Evolutionary conservation across 2,329 filamentous ascomycete genomes (phyloP).

Genomic region (Gnomoniopsis sp.): DNA sequence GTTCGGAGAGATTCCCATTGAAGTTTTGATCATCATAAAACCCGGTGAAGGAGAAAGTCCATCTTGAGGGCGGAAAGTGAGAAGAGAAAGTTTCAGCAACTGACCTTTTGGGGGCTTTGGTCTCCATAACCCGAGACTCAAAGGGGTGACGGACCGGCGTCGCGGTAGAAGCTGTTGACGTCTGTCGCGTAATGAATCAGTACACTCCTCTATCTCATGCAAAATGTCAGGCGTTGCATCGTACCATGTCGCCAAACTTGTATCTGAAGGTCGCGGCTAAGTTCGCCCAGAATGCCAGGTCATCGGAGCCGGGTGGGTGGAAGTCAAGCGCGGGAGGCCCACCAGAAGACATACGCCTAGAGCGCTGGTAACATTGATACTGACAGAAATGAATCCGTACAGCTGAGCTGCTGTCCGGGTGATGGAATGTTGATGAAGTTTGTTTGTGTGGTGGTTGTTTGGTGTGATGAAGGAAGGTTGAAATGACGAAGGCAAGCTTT

Average conservation of each 20-base stretch:
- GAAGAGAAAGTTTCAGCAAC: constrained; percentile 32
- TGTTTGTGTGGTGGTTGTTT: neutral
- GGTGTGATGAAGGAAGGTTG: neutral
- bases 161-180: constrained; percentile 70
- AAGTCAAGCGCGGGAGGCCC: constrained; percentile 15
- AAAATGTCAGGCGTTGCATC: neutral
- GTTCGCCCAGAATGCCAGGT: constrained; percentile 23
- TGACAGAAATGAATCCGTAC: neutral
- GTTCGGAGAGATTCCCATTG: constrained; percentile 99
- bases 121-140: constrained; percentile 75
- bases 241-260: constrained; percentile 26
- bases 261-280: constrained; percentile 25
- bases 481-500: neutral
- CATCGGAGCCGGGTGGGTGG: constrained; percentile 19
- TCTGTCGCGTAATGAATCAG: constrained; percentile 36
- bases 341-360: constrained; percentile 19
- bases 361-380: constrained; percentile 6
- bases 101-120: constrained; percentile 88
- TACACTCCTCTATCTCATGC: constrained; percentile 6
- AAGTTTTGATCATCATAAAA: constrained; percentile 70
- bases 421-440: neutral
- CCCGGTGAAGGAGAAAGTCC: constrained; percentile 26
- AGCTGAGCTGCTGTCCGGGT: neutral
- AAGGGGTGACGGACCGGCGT: constrained; percentile 72
- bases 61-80: constrained; percentile 15